These are phyloP conservation scores for Aspergillus sp. DNA, from an alignment of 2,329 filamentous ascomycete genomes.

Conservation along the genomic window DNA sequence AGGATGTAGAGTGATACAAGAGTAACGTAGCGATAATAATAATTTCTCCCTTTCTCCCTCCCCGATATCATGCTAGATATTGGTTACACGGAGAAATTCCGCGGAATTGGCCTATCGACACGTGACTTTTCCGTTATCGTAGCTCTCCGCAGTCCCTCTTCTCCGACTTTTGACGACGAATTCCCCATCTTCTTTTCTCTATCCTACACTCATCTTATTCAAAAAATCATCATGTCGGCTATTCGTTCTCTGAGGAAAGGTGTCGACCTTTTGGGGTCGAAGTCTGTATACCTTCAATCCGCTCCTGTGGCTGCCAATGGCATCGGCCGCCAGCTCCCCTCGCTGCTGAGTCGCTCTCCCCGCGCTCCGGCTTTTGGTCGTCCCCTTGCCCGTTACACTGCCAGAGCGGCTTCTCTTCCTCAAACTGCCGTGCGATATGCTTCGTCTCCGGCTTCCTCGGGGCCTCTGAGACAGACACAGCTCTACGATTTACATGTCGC, in stretches of 20 bases:
- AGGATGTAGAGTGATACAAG: no score
- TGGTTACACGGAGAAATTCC: constrained; percentile 1
- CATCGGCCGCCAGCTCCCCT: constrained; percentile 20
- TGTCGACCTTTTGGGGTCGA: constrained; percentile 23
- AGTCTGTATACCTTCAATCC: constrained; percentile 17
- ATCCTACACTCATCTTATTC: not conserved
- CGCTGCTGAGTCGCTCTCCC: constrained; percentile 24
- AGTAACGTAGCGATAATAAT: no score
- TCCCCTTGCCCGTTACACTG: constrained; percentile 7
- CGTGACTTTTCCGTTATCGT: constrained; percentile 34
- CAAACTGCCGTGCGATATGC: constrained; percentile 25
- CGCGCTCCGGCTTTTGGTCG: constrained; percentile 18
- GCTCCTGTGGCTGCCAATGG: constrained; percentile 26
- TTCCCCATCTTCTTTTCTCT: constrained; percentile 9
- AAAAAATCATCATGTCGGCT: constrained; percentile 19
- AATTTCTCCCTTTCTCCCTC: no score
- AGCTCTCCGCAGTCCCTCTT: constrained; percentile 12
- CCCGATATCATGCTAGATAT: no score
- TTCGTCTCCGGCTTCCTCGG: constrained; percentile 21
- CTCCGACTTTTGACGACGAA: constrained; percentile 8
- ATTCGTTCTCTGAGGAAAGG: constrained; percentile 25
- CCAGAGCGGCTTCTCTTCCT: constrained; percentile 7
- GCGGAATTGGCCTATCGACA: constrained; percentile 28
- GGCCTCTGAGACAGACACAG: constrained; percentile 51
- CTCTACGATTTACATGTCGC: constrained; percentile 74